A percentile compares a stretch with the other conserved stretches of the same genome.
Evolutionary conservation across 352 stramenopile species (phyloP).

Genomic region (Phytophthora meadii): DNA sequence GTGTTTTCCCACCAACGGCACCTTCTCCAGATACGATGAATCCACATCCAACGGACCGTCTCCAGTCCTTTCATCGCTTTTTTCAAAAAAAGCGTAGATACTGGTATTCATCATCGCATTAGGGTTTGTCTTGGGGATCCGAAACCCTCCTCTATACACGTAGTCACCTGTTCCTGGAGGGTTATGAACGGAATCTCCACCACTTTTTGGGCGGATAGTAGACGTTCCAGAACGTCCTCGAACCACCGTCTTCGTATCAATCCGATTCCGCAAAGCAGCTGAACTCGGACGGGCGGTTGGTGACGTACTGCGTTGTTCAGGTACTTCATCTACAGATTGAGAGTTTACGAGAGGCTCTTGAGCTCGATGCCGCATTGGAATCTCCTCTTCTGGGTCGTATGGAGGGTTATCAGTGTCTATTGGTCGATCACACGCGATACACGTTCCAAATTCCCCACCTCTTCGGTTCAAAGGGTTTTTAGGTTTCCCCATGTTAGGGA

Average conservation of each 20-base stretch:
- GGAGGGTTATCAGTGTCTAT: slow-evolving; percentile 43
- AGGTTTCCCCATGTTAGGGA: slow-evolving; percentile 52
- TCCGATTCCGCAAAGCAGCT: slow-evolving; percentile 36
- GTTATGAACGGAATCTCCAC: slow-evolving; percentile 44
- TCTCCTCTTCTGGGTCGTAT: slow-evolving; percentile 17
- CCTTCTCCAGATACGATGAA: slow-evolving; percentile 49
- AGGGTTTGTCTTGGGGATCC: slow-evolving; percentile 43
- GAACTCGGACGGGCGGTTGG: slow-evolving; percentile 17
- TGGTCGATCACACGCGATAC: slow-evolving; percentile 69
- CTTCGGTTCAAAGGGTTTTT: slow-evolving; percentile 39
- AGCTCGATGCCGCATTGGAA: slow-evolving; percentile 15
- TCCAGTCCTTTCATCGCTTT: not conserved
- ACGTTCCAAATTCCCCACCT: slow-evolving; percentile 49
- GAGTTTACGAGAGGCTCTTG: slow-evolving; percentile 8
- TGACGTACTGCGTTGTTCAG: slow-evolving; percentile 47
- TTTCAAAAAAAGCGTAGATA: slow-evolving; percentile 16
- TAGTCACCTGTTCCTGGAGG: slow-evolving; percentile 54
- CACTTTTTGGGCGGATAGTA: slow-evolving; percentile 39
- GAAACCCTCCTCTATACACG: slow-evolving; percentile 69
- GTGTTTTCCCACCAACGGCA: slow-evolving; percentile 47
- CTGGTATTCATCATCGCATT: slow-evolving; percentile 21
- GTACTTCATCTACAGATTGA: slow-evolving; percentile 18
- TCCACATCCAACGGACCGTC: slow-evolving; percentile 31
- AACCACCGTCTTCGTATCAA: slow-evolving; percentile 60
- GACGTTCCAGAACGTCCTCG: slow-evolving; percentile 50